A percentile compares a stretch with the other conserved stretches of the same genome.
phyloP scores from a whole-genome alignment of 768 basidiomycete genomes.

The Mycena floridula region DNA sequence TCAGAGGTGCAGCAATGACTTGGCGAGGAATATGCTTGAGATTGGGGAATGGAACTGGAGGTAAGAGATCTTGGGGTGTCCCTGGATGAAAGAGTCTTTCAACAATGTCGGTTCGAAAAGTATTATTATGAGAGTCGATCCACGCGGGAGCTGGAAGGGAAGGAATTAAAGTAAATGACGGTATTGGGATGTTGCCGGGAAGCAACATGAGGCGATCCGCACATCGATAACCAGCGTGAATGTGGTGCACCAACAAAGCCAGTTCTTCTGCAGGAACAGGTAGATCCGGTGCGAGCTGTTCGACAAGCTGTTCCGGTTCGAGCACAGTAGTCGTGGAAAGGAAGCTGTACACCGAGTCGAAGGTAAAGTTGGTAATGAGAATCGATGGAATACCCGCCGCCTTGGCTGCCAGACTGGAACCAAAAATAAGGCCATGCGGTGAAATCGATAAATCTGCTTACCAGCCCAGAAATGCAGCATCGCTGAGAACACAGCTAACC shows the following conservation, averaged over 20 bases:
- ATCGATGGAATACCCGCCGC: constrained; percentile 59
- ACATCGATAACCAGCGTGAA: constrained; percentile 59
- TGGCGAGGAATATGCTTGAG: constrained; percentile 26
- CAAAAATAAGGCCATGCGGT: background rate
- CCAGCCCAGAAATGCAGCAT: constrained; percentile 78
- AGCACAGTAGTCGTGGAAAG: constrained; percentile 40
- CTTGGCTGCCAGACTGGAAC: constrained; percentile 56
- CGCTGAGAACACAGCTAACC: constrained; percentile 62
- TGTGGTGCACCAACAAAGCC: constrained; percentile 56
- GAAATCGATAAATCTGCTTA: constrained; percentile 22
- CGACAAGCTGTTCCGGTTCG: constrained; percentile 2
- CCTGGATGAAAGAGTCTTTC: constrained; percentile 30
- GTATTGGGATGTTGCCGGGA: constrained; percentile 73
- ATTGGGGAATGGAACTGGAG: constrained; percentile 34
- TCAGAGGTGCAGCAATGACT: constrained; percentile 53
- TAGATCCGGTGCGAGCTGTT: constrained; percentile 34
- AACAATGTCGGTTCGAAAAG: constrained; percentile 41
- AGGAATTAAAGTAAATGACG: constrained; percentile 53
- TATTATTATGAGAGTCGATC: constrained; percentile 45
- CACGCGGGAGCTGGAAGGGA: constrained; percentile 56
- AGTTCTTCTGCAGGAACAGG: constrained; percentile 47
- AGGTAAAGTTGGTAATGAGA: constrained; percentile 78
- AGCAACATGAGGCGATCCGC: constrained; percentile 66
- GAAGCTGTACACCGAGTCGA: constrained; percentile 79
- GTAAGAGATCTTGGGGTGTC: constrained; percentile 27